These are phyloP conservation scores for Trichoderma sp. DNA, from an alignment of 2,329 filamentous ascomycete species.

Conservation along the genomic window DNA sequence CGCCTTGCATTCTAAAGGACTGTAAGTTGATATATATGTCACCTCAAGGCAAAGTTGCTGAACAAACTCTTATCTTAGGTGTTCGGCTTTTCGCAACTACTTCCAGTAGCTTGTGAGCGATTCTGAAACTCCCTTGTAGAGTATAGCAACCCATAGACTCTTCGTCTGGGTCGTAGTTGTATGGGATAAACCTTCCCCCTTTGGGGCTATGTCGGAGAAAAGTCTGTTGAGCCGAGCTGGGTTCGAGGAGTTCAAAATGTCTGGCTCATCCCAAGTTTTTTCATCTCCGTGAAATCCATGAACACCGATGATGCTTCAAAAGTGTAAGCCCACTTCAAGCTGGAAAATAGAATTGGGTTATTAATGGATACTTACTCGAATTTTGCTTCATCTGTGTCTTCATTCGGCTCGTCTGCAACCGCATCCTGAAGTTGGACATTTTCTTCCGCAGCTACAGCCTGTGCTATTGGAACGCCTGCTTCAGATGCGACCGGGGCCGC, in stretches of 20 bases:
- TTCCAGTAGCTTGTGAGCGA: not conserved
- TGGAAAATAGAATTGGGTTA: not conserved
- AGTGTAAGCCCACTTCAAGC: not conserved
- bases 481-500: not conserved
- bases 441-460: not conserved
- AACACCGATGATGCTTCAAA: not conserved
- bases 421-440: not conserved
- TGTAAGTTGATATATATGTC: not conserved
- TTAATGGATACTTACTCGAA: not conserved
- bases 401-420: not conserved
- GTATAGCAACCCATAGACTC: not conserved
- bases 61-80: not conserved
- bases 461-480: not conserved
- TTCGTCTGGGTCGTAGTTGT: not conserved
- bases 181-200: not conserved
- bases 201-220: not conserved
- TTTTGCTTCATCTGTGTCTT: not conserved
- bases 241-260: not conserved
- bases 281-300: not conserved
- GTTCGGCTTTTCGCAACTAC: not conserved
- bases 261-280: accelerated
- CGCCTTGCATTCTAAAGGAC: not conserved
- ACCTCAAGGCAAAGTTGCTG: not conserved
- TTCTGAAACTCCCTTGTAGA: not conserved
- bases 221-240: not conserved